Base-by-base conservation (phyloP, 2,329 filamentous ascomycete genomes). In the Monosporascus sp. region DNA sequence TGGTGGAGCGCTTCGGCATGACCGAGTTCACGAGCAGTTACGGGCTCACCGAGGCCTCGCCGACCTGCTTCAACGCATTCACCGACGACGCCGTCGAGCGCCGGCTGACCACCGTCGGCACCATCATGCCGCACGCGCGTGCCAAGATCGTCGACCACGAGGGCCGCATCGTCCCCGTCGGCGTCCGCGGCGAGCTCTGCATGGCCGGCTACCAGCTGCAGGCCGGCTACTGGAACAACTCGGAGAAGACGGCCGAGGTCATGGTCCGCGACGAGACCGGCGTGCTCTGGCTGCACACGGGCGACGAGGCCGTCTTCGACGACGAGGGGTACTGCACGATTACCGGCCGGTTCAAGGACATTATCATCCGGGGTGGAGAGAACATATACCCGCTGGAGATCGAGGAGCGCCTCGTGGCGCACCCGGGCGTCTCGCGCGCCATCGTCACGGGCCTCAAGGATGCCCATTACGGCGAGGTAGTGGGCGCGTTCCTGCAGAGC, bases 51-150 rank as follows among this genome's bases (percentile, higher is more conserved):
- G 89, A 93, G 72, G 86, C 89, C 1, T 87, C 83, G 2, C 89
- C 89, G 0, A 90, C 88, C 0, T 89, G 87, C 70, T 92, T 92
- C 75, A 92, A 90, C 61, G 86, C 89, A 11, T 86, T 88, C 63
- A 88, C 85, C 0, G 82, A 87, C 54, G 89, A 92, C 67, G 79
- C 82, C 1, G 80, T 90, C 48, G 75, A 84, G 57, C 78, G 76
- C 39, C 78, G 87, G 38, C 74, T 92, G 25, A 83, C 80, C 2
- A 91, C 88, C 0, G 89, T 92, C 0, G 89, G 89, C 3, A 87
- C 84, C 17, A 72, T 92, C 46, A 82, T 93, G 74, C 89, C 89
- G 3, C 88, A 93, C 63, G 81, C 83, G 2, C 78, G 81, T 39
- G 88, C 89, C 49, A 95, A 94, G 72, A 88, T 93, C 57, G 82